These are phyloP conservation scores for Lathyrus sativus DNA, from an alignment of 306 rosid species.

Conservation along the genomic window DNA sequence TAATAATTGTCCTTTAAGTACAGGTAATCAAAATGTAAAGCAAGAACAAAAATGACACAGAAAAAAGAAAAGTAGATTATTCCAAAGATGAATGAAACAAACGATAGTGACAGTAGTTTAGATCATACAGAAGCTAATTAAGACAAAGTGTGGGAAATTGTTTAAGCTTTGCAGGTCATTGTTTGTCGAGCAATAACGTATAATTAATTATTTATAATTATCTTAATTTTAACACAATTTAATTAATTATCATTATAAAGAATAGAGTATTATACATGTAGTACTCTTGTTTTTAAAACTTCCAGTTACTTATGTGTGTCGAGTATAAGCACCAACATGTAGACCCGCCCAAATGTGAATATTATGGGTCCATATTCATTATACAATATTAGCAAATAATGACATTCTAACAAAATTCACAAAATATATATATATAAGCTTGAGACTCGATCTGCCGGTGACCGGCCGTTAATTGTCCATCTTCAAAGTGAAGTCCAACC, in stretches of 20 bases:
- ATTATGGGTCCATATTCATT: conserved; percentile 40
- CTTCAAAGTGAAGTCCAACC: conserved; percentile 59
- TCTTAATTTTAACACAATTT: too few species aligned
- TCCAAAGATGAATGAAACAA: conserved; percentile 56
- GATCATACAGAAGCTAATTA: conserved; percentile 30
- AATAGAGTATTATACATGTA: conserved; percentile 22
- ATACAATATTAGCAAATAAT: conserved; percentile 48
- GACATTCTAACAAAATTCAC: conserved; percentile 50
- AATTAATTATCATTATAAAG: conserved; percentile 33
- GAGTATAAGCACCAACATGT: conserved; percentile 62
- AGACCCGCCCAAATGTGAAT: conserved; percentile 55
- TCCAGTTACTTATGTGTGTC: conserved; percentile 51
- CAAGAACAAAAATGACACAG: not conserved
- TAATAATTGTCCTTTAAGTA: conserved; percentile 34
- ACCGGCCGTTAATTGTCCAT: conserved; percentile 61
- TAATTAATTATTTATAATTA: not conserved
- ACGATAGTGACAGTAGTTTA: conserved; percentile 38
- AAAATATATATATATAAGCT: conserved; percentile 55
- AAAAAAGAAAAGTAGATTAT: conserved; percentile 28
- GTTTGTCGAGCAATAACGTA: conserved; percentile 63
- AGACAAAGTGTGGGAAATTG: conserved; percentile 34
- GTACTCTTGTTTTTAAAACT: conserved; percentile 24
- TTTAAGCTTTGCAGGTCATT: conserved; percentile 49
- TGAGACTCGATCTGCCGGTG: conserved; percentile 84
- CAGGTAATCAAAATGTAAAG: conserved; percentile 43